Evolutionary conservation across 129 eudicot genomes (phyloP), one percentile per base, ranked within the genome.

Genomic region (Sambucus nigra): DNA sequence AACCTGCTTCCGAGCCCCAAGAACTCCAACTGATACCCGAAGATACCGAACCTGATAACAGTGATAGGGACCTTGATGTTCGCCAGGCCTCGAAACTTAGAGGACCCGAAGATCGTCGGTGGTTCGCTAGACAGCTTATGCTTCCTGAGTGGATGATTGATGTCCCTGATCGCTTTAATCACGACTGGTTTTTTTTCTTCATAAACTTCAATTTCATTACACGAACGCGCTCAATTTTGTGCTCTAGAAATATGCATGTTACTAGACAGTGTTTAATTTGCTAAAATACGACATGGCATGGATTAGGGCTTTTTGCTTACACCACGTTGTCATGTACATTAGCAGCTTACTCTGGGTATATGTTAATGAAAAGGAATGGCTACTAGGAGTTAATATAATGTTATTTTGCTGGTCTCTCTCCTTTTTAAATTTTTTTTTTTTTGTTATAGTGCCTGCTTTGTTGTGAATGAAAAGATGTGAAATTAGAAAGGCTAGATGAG

Each of bases 81-180:
- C 83, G 84, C 8, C 74, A 82, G 15, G 81, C 95, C 3, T 66
- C 94, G 39, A 74, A 67, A 65, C 80, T 91, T 2, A 71, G 81
- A 72, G 98, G 95, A 0, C 60, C 70, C 5, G 95, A 91, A 51
- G 95, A 80, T 35, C 89, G 98, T 1, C 64, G 74, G 53, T 85
- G 95, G 95, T 91, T 85, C 38, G 88, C 98, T 1, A 86, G 79
- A 59, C 95, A 91, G 71, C 84, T 91, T 47, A 84, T 91, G 98
- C 83, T 91, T 41, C 98, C 98, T 6, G 99, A 91, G 60, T 91
- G 99, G 99, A 91, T 91, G 91, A 80, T 91, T 66, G 99, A 91
- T 66, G 89, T 91, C 0, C 99, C 99, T 48, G 94, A 82, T 45
- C 70, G 76, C 22, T 67, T 91, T n/a, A 58, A 44, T 47, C 28